A percentile compares a stretch with the other conserved stretches of the same genome.
Evolutionary conservation across 768 basidiomycete species (phyloP).

Genomic region (Hysterangium stoloniferum): DNA sequence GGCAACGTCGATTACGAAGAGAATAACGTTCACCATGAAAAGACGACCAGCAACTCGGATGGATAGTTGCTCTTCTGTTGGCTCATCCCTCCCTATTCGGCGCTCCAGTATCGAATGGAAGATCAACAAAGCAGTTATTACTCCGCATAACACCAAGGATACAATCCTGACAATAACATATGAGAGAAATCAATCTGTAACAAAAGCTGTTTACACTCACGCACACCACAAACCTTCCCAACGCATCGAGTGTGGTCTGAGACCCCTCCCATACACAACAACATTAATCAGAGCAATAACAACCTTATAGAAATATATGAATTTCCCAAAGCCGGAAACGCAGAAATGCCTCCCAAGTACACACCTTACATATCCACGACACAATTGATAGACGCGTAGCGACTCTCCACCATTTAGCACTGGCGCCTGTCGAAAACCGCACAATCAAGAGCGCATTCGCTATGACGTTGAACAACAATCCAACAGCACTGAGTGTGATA

Average conservation of each 20-base stretch:
- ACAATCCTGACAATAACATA: no score
- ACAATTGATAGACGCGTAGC: conserved; percentile 20
- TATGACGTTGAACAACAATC: conserved; percentile 23
- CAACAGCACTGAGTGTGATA: conserved; percentile 8
- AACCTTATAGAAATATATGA: background rate
- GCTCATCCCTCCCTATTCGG: background rate
- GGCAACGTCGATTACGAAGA: conserved; percentile 7
- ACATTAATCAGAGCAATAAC: conserved; percentile 9
- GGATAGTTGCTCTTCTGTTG: conserved; percentile 3
- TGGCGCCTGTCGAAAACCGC: conserved; percentile 22
- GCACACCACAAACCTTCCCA: conserved; percentile 11
- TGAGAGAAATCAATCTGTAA: no score
- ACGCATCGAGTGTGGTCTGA: background rate
- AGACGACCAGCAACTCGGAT: conserved; percentile 10
- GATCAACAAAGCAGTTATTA: conserved; percentile 3
- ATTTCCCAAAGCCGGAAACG: background rate
- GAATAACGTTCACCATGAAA: conserved; percentile 9
- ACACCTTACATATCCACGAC: conserved; percentile 27
- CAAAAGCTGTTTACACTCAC: no score
- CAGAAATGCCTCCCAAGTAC: no score
- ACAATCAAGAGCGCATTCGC: conserved; percentile 27
- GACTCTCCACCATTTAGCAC: conserved; percentile 17
- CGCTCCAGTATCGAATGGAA: conserved; percentile 3
- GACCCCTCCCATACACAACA: background rate
- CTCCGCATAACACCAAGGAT: background rate